These are phyloP conservation scores for Fusarium miscanthi DNA, from an alignment of 2,329 filamentous ascomycete species.

Conservation along the genomic window DNA sequence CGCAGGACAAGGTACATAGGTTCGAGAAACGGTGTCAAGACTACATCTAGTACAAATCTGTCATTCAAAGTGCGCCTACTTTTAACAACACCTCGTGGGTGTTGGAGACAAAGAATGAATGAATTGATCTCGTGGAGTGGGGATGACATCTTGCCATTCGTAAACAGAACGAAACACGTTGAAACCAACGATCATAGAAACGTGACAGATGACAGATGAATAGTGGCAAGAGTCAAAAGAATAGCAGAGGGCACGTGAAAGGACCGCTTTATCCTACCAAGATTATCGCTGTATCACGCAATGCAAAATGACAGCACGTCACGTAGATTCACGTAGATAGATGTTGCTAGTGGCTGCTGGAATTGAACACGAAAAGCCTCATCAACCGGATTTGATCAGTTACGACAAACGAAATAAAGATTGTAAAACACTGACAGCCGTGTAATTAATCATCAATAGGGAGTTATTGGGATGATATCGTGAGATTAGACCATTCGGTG, in stretches of 20 bases:
- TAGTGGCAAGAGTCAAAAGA: neutral
- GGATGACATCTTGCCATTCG: conserved; percentile 11
- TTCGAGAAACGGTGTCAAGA: conserved; percentile 13
- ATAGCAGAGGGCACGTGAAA: neutral
- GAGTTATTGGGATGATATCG: conserved; percentile 10
- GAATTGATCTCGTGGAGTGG: conserved; percentile 11
- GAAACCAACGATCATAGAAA: neutral
- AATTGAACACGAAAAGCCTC: neutral
- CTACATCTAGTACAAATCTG: neutral
- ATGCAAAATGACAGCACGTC: neutral
- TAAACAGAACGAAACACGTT: neutral
- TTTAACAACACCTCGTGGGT: neutral
- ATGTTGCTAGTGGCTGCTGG: neutral
- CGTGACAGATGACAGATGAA: neutral
- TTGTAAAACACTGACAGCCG: neutral
- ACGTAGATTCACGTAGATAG: neutral
- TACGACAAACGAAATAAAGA: neutral
- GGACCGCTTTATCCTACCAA: neutral
- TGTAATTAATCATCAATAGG: neutral
- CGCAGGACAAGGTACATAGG: conserved; percentile 17
- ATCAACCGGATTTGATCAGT: neutral
- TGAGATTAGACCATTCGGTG: conserved; percentile 9
- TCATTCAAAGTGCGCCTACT: neutral
- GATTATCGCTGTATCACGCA: neutral
- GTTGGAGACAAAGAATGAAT: conserved; percentile 6